Percentiles rank a stretch among this genome's conserved stretches.
phyloP scores from a whole-genome alignment of 306 rosid genomes.

The Rubus idaeus region DNA sequence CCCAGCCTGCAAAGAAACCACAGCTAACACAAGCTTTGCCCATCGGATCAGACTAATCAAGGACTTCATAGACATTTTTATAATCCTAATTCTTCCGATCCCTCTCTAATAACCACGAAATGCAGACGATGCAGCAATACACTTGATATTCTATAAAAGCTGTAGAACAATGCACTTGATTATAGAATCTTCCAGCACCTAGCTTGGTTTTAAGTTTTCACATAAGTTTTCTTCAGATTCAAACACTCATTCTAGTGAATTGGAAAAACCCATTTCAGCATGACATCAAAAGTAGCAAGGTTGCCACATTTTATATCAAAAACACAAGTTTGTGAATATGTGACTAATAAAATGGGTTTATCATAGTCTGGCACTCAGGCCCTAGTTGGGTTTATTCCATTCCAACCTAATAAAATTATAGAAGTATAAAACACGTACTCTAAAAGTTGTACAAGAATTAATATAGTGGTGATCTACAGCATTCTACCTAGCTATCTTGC shows the following conservation, averaged over 20 bases:
- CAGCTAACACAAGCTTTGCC: slow-evolving; percentile 30
- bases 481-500: too few species aligned
- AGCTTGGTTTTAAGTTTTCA: neutral
- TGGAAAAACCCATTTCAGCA: too few species aligned
- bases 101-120: neutral
- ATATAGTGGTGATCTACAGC: too few species aligned
- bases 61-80: neutral
- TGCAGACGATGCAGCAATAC: neutral
- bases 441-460: too few species aligned
- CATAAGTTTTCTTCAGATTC: neutral
- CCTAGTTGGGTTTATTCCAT: too few species aligned
- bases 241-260: too few species aligned
- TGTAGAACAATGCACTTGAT: neutral
- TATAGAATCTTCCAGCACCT: neutral
- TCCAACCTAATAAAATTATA: too few species aligned
- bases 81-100: neutral
- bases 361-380: too few species aligned
- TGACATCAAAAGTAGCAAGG: neutral
- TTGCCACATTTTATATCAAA: neutral
- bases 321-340: neutral
- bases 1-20: slow-evolving; percentile 24
- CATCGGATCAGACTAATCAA: neutral
- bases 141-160: neutral
- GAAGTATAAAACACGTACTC: too few species aligned
- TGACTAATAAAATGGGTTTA: neutral